A percentile compares a stretch with the other conserved stretches of the same genome.
These are phyloP conservation scores for Leccinum angustisporum DNA, from an alignment of 1,284 basidiomycete genomes.

Conservation along the genomic window DNA sequence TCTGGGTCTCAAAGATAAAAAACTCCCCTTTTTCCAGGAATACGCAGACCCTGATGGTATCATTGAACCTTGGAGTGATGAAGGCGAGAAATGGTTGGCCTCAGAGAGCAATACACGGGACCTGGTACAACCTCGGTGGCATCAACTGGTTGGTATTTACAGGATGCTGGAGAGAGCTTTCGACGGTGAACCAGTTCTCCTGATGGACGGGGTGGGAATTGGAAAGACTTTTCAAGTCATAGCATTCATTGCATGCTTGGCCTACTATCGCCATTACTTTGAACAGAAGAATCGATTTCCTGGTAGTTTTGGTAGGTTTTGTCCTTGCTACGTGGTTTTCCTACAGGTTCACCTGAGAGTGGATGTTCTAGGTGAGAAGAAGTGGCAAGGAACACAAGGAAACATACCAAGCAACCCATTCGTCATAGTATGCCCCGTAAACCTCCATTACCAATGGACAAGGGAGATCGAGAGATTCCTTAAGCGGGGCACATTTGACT, in stretches of 20 bases:
- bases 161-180: neutral
- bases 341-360: neutral
- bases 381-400: neutral
- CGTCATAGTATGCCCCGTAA: neutral
- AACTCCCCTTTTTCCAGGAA: neutral
- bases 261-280: neutral
- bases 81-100: neutral
- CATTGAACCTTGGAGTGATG: neutral
- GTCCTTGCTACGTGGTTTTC: neutral
- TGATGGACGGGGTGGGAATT: neutral
- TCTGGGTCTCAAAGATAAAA: neutral
- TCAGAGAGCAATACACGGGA: neutral
- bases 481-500: neutral
- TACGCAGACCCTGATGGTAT: neutral
- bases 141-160: neutral
- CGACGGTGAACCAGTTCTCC: neutral
- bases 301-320: neutral
- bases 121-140: neutral
- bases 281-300: neutral
- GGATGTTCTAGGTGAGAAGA: neutral
- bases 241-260: neutral
- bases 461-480: neutral
- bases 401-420: neutral
- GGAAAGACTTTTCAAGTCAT: neutral
- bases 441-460: neutral